These are phyloP conservation scores for Ensete ventricosum DNA, from an alignment of 176 grass and related monocot species.

Conservation along the genomic window DNA sequence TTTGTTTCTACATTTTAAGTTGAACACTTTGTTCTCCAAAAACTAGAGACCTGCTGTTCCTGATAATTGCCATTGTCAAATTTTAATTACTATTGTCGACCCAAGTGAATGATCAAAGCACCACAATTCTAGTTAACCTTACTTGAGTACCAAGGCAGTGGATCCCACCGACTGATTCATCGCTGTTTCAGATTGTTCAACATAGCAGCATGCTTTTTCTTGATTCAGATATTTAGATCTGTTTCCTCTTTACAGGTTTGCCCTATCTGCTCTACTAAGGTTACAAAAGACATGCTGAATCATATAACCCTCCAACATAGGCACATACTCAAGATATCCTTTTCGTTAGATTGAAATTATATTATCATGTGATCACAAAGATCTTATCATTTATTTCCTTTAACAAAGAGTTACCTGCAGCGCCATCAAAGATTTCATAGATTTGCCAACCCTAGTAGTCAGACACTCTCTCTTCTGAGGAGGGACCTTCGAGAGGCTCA, in stretches of 20 bases:
- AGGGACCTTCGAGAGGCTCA: slow-evolving; percentile 87
- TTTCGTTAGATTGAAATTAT: not conserved
- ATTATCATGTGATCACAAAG: not conserved
- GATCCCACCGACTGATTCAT: no score
- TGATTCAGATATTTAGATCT: not conserved
- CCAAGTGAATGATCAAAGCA: no score
- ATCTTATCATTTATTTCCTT: slow-evolving; percentile 14
- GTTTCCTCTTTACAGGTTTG: slow-evolving; percentile 54
- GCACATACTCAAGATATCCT: slow-evolving; percentile 75
- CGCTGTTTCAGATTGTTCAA: no score
- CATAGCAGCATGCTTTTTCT: no score
- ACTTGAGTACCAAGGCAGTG: no score
- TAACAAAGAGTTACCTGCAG: slow-evolving; percentile 36
- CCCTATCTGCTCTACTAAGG: slow-evolving; percentile 81
- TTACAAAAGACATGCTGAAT: slow-evolving; percentile 84
- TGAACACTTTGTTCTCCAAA: no score
- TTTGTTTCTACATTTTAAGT: not conserved
- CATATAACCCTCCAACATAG: slow-evolving; percentile 93
- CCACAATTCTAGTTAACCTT: no score
- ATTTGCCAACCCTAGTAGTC: slow-evolving; percentile 68
- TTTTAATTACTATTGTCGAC: no score
- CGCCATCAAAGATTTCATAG: slow-evolving; percentile 61
- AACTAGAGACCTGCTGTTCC: no score
- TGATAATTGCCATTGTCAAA: no score
- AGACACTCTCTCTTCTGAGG: slow-evolving; percentile 65